Evolutionary conservation across 1,139 yeast genomes (phyloP).

Genomic region (Debaryomyces fabryi): DNA sequence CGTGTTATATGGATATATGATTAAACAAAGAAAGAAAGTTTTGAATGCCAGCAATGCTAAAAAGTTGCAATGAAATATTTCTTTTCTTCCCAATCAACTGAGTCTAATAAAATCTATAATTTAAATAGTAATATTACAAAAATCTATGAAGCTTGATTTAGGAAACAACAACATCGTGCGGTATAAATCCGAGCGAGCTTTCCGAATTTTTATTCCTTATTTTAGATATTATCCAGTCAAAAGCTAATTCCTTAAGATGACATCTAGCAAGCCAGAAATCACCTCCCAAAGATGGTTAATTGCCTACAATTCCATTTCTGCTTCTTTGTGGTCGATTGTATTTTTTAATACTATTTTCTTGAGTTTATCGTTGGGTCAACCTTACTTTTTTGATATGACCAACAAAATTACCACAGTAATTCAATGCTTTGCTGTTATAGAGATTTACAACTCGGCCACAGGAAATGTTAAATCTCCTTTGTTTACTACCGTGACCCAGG

Average conservation of each 20-base stretch:
- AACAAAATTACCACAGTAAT: constrained; percentile 62
- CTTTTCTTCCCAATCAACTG: background rate
- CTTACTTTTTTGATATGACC: constrained; percentile 60
- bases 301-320: constrained; percentile 48
- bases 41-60: background rate
- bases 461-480: constrained; percentile 88
- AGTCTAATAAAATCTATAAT: background rate
- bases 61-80: background rate
- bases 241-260: background rate
- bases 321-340: constrained; percentile 49
- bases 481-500: constrained; percentile 83
- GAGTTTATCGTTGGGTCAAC: constrained; percentile 52
- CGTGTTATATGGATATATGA: constrained; percentile 36
- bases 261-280: constrained; percentile 11
- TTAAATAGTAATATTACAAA: background rate
- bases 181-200: background rate
- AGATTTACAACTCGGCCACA: constrained; percentile 72
- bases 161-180: background rate
- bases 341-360: constrained; percentile 46
- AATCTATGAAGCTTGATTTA: background rate
- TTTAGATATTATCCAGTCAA: background rate
- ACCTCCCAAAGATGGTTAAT: constrained; percentile 45
- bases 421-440: constrained; percentile 84
- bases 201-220: background rate
- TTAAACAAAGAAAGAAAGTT: constrained; percentile 25